A percentile compares a stretch with the other conserved stretches of the same genome.
These are phyloP conservation scores for Penicillium glabrum DNA, from an alignment of 2,329 filamentous ascomycete species.

Conservation along the genomic window DNA sequence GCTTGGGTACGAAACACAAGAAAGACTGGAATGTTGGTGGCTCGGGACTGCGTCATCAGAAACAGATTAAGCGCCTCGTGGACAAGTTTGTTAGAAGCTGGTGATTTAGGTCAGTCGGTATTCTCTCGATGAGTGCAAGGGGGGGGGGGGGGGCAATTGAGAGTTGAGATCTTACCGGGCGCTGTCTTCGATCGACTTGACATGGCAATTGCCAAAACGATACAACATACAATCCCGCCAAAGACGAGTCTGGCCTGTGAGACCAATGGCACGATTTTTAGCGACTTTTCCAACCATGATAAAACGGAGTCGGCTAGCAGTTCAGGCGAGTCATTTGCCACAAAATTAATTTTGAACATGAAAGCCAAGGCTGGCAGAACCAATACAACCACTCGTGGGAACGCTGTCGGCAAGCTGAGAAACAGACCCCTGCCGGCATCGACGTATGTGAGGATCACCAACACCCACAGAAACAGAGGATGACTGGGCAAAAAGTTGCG, in stretches of 20 bases:
- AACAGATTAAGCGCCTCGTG: conserved; percentile 76
- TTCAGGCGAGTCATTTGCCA: conserved; percentile 83
- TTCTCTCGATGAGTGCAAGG: background rate
- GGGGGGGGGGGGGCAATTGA: background rate
- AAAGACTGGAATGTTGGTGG: conserved; percentile 82
- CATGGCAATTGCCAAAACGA: conserved; percentile 25
- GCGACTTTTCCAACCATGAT: conserved; percentile 37
- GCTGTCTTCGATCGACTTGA: conserved; percentile 5
- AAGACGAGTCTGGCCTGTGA: conserved; percentile 55
- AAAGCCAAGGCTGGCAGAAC: conserved; percentile 59
- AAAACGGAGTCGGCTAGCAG: conserved; percentile 53
- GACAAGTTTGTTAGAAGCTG: conserved; percentile 22
- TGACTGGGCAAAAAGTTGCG: conserved; percentile 66
- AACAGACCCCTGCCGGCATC: conserved; percentile 53
- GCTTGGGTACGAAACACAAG: conserved; percentile 69
- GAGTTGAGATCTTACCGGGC: conserved; percentile 16
- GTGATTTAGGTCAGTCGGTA: conserved; percentile 5
- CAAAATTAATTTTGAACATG: conserved; percentile 88
- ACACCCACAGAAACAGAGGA: conserved; percentile 68
- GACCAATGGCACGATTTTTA: conserved; percentile 46
- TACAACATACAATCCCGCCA: conserved; percentile 40
- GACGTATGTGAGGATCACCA: conserved; percentile 70
- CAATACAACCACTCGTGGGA: conserved; percentile 35
- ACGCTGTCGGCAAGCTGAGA: conserved; percentile 25
- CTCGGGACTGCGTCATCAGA: conserved; percentile 81